Base-by-base conservation (phyloP, 176 grass and related monocot genomes). In the Coix lacrymajobi region DNA sequence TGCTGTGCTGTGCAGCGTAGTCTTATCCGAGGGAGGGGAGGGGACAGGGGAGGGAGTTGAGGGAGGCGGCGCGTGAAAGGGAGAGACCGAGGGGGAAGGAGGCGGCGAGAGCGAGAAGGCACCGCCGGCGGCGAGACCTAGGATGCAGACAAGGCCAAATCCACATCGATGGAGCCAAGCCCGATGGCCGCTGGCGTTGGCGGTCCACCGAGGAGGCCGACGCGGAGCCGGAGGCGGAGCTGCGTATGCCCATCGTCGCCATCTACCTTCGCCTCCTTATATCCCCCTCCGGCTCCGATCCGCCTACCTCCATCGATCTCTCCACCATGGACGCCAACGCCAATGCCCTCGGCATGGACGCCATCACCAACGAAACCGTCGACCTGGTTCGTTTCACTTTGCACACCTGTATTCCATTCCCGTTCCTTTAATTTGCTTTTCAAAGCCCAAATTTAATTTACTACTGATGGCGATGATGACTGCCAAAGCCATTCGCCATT, bases 351-450 rank as follows among this genome's bases (percentile, higher is more conserved):
- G 78, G 48, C 45, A 73, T 90, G 81, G 89, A 90, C 63, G 84
- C 75, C 56, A 72, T 88, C 79, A 88, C 52, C 82, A 81, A 88
- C 58, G 90, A 91, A 78, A 91, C 82, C 66, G 86, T 91, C 45
- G 86, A 91, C 66, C 82, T 91, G 90, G 86, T 91, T 73, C 22
- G 43, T 26, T 20, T 22, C 19, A n/a, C 28, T n/a, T 38, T n/a
- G 2, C 41, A 8, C 51, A 22, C 9, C 58, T 16, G 4, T 2
- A 0, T 45, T 25, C n/a, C n/a, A 9, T 9, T 72, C 11, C 22
- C 22, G 4, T 66, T 37, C 32, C 22, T n/a, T 57, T 10, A 3
- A 8, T 16, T 57, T 3, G 0, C 2, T 54, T 52, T 25, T 4
- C 20, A 13, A 54, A 6, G 45, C 45, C 22, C 49, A 57, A 15